Evolutionary conservation across 805 yeast species (phyloP), one percentile per base, ranked within the genome.

Genomic region (Ogataea salicorniae): DNA sequence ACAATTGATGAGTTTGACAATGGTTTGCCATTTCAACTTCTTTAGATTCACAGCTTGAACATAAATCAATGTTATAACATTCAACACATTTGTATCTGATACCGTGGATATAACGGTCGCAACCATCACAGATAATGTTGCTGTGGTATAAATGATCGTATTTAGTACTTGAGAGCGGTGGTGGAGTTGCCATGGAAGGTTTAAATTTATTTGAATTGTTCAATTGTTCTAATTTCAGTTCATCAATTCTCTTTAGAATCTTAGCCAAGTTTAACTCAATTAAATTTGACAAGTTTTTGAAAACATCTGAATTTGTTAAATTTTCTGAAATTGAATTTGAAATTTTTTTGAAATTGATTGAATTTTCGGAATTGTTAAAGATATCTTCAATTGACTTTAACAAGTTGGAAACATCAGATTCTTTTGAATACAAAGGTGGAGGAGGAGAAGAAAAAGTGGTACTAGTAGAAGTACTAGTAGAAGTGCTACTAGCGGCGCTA

Each of bases 1-100:
- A 33, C 59, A 66, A 46, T 20, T 58, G 60, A 49, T 67, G 71
- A 34, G 48, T 39, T 4, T 39, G 41, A 1, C 41, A 41, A 47
- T 66, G 70, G 11, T 36, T 31, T 8, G 22, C 11, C 5, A 38
- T 39, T 41, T 49, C 58, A 23, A 43, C 37, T 23, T 54, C 55
- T 9, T 48, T 46, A 1, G 53, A 44, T 49, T 73, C 76, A 56
- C 78, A 73, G 7, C 53, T 39, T 42, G 70, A 70, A 56, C 85
- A 80, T 45, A 80, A 60, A 56, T 80, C 84, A 57, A 67, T 77
- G 57, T 80, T 77, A 4, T 59, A 58, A 55, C 85, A 80, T 31
- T 77, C 73, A 23, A 72, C 52, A 59, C 85, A 80, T 39, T 72
- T 70, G 55, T 70, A 80, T 43, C 85, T 68, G 6, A 61, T 51